phyloP scores from a whole-genome alignment of 78 protist species.

The Speleostelium caveatum region DNA sequence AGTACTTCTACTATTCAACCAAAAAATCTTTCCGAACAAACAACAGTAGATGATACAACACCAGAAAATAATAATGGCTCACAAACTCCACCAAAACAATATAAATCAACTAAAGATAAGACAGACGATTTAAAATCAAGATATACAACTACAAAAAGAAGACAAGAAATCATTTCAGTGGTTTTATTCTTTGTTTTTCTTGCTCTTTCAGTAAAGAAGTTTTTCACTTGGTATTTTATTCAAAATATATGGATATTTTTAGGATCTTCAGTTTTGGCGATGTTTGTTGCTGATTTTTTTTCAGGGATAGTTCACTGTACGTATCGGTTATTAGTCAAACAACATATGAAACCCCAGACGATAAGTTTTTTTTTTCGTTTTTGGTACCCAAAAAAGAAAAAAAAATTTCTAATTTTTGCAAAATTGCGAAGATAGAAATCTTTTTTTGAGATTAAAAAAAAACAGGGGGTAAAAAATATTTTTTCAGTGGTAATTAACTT shows the following conservation, averaged over 20 bases:
- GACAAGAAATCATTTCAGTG: slow-evolving; percentile 43
- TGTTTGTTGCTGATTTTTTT: slow-evolving; percentile 74
- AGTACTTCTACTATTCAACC: no score
- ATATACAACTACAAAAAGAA: slow-evolving; percentile 47
- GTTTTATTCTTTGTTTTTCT: slow-evolving; percentile 26
- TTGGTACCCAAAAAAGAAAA: no score
- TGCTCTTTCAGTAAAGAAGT: slow-evolving; percentile 18
- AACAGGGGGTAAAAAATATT: background rate
- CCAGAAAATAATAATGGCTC: no score
- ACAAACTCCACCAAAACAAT: no score
- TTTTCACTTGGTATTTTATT: slow-evolving; percentile 31
- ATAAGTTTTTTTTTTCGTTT: no score
- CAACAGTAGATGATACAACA: no score
- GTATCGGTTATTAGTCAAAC: background rate
- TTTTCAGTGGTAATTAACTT: background rate
- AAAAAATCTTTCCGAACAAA: no score
- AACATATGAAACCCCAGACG: no score
- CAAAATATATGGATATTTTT: slow-evolving; percentile 68
- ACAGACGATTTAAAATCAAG: slow-evolving; percentile 38
- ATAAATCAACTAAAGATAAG: no score
- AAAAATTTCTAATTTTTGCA: no score
- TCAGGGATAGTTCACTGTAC: slow-evolving; percentile 77
- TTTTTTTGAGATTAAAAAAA: no score
- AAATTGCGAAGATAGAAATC: no score
- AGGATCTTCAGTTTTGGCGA: slow-evolving; percentile 54